Evolutionary conservation across 1,284 basidiomycete genomes (phyloP).

Genomic region (Leccinum insolens): DNA sequence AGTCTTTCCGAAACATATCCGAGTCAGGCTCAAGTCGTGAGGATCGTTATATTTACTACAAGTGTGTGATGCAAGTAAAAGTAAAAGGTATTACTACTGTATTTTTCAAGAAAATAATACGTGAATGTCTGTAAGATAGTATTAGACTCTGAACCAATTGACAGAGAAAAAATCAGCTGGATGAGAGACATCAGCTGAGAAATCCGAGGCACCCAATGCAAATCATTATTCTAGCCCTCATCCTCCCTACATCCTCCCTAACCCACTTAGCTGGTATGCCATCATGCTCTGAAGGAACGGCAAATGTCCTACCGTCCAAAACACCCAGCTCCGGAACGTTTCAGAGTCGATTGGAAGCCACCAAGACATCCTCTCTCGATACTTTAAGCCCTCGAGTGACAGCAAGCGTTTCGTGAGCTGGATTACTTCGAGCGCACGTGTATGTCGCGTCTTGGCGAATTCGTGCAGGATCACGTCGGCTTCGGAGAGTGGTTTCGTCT

Average conservation of each 20-base stretch:
- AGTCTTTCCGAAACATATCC: too few species aligned
- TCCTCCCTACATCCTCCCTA: conserved; percentile 10
- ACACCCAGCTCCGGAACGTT: too few species aligned
- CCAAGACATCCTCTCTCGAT: background rate
- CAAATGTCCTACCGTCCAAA: too few species aligned
- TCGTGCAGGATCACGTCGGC: background rate
- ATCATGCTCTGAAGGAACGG: too few species aligned
- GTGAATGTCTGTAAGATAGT: background rate
- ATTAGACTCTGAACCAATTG: background rate
- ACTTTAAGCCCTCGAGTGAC: background rate
- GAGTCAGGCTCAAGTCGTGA: too few species aligned
- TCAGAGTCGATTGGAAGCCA: too few species aligned
- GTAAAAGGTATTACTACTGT: background rate
- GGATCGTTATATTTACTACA: too few species aligned
- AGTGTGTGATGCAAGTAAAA: too few species aligned
- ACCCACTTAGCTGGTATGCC: too few species aligned
- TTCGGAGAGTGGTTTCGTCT: background rate
- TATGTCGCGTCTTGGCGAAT: background rate
- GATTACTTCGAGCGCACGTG: background rate
- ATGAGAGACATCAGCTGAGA: background rate
- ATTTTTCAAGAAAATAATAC: background rate
- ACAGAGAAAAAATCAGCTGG: background rate
- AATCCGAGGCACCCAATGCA: background rate
- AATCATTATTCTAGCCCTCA: background rate
- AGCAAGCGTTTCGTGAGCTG: background rate